phyloP scores from a whole-genome alignment of 495 filamentous ascomycete species.

The Amniculicola lignicola region DNA sequence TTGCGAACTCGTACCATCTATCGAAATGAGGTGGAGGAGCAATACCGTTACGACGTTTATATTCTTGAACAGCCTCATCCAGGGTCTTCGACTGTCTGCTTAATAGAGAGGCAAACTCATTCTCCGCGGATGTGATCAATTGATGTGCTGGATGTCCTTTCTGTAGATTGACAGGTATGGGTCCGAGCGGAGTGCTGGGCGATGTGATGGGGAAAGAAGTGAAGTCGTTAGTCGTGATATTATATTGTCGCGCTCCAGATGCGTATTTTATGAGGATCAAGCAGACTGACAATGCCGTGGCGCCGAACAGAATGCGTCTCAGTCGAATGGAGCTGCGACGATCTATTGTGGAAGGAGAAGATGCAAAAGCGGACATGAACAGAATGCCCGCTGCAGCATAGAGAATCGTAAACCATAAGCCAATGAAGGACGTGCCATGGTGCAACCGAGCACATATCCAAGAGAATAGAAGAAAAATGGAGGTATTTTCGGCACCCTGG shows the following conservation, averaged over 20 bases:
- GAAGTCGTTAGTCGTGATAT: slow-evolving; percentile 1
- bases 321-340: slow-evolving; percentile 20
- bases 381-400: slow-evolving; percentile 9
- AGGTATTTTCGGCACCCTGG: slow-evolving; percentile 22
- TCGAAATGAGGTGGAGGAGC: slow-evolving; percentile 64
- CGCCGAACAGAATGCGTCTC: slow-evolving; percentile 23
- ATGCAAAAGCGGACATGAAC: slow-evolving; percentile 15
- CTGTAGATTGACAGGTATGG: slow-evolving; percentile 30
- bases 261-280: slow-evolving; percentile 10
- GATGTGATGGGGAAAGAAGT: background rate
- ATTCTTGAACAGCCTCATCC: slow-evolving; percentile 55
- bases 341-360: slow-evolving; percentile 19
- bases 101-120: slow-evolving; percentile 47
- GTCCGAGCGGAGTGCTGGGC: slow-evolving; percentile 19
- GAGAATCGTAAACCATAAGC: slow-evolving; percentile 31
- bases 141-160: slow-evolving; percentile 51
- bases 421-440: slow-evolving; percentile 12
- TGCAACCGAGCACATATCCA: slow-evolving; percentile 24
- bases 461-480: slow-evolving; percentile 19
- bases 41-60: slow-evolving; percentile 55
- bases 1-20: slow-evolving; percentile 72
- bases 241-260: background rate
- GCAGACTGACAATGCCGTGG: slow-evolving; percentile 15
- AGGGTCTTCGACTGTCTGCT: slow-evolving; percentile 50
- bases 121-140: slow-evolving; percentile 51